Percentiles rank a stretch among this genome's conserved stretches.
Evolutionary conservation across 257 asterid genomes (phyloP).

Genomic region (Gardenia jasminoides): DNA sequence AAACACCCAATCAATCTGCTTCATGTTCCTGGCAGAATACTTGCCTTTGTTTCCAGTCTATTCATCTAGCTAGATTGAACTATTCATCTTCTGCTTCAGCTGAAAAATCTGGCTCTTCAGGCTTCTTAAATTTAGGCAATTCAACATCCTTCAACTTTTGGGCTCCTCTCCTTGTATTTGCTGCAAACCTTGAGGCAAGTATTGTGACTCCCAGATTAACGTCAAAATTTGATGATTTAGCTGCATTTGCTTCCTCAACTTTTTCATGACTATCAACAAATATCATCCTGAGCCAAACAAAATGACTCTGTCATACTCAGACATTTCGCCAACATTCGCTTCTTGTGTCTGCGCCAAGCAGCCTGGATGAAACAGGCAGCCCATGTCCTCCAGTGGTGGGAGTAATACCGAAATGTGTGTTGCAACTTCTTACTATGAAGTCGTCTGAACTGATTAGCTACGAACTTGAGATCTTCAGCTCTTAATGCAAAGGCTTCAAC

Average conservation of each 20-base stretch:
- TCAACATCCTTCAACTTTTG: constrained; percentile 58
- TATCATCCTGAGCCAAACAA: constrained; percentile 23
- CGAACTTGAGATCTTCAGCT: constrained; percentile 85
- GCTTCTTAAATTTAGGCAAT: constrained; percentile 60
- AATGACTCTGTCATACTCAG: constrained; percentile 52
- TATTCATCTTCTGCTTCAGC: constrained; percentile 65
- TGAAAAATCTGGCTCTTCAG: constrained; percentile 79
- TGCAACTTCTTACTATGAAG: constrained; percentile 82
- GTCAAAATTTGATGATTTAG: constrained; percentile 23
- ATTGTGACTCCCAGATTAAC: constrained; percentile 57
- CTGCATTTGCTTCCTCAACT: constrained; percentile 22
- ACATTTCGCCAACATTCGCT: constrained; percentile 42
- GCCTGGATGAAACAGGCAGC: constrained; percentile 80
- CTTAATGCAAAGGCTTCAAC: constrained; percentile 79
- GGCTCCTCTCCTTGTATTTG: constrained; percentile 67
- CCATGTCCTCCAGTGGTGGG: constrained; percentile 92
- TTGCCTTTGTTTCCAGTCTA: neutral
- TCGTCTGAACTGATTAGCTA: constrained; percentile 78
- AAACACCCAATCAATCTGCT: neutral
- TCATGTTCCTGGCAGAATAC: neutral
- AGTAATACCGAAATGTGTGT: constrained; percentile 70
- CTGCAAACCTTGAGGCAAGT: constrained; percentile 74
- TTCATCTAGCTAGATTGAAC: constrained; percentile 14
- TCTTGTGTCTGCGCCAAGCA: constrained; percentile 64
- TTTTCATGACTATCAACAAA: constrained; percentile 23